Evolutionary conservation across 1,139 yeast species (phyloP).

Genomic region (Saccharomycopsis phalli): DNA sequence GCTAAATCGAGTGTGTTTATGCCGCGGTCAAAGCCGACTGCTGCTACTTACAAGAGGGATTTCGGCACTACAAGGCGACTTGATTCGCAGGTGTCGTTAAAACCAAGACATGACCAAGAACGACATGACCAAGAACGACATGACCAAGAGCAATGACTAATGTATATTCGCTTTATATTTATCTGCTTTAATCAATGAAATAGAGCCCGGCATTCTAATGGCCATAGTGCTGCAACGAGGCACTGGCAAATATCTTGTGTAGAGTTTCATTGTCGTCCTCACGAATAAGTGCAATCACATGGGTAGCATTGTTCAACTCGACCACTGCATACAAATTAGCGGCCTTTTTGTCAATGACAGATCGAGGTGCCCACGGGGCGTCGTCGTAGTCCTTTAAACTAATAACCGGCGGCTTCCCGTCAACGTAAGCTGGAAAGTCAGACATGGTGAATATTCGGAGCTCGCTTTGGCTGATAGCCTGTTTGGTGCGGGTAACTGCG

Average conservation of each 20-base stretch:
- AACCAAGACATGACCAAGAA: too few species aligned
- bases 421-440: slow-evolving; percentile 32
- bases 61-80: too few species aligned
- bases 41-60: too few species aligned
- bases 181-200: too few species aligned
- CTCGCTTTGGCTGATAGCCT: neutral
- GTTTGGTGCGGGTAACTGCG: neutral
- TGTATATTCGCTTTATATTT: neutral
- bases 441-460: slow-evolving; percentile 18
- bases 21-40: too few species aligned
- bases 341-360: slow-evolving; percentile 39
- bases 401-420: slow-evolving; percentile 42
- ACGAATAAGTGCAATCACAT: slow-evolving; percentile 37
- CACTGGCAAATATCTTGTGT: slow-evolving; percentile 40
- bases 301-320: slow-evolving; percentile 37
- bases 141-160: neutral
- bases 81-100: too few species aligned
- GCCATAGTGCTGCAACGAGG: slow-evolving; percentile 27
- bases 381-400: slow-evolving; percentile 39
- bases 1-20: too few species aligned
- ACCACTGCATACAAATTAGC: slow-evolving; percentile 35
- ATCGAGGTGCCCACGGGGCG: slow-evolving; percentile 45
- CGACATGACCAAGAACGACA: too few species aligned
- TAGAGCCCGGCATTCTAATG: neutral
- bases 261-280: slow-evolving; percentile 31